Evolutionary conservation across 495 filamentous ascomycete species (phyloP), one percentile per base, ranked within the genome.

Genomic region (Trichoderma erinaceum): DNA sequence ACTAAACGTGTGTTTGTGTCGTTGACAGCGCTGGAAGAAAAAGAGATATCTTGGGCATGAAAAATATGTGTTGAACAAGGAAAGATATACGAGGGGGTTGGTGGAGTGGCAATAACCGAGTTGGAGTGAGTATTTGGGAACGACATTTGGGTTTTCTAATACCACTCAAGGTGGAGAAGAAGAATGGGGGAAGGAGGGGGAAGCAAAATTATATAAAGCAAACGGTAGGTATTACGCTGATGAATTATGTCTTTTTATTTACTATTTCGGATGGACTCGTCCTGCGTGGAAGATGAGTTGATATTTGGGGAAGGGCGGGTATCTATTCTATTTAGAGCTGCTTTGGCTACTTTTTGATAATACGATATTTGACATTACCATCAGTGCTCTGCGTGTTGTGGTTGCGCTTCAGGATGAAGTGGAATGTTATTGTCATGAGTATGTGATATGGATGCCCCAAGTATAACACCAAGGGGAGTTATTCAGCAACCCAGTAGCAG

Each of bases 191-290:
- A 61, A 2, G 44, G 44, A 11, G 12, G 56, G 25, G 13, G 23
- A 15, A 23, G 56, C 8, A 18, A 25, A 1, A 1, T 29, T 12
- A 61, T 15, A 29, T 29, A 61, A 61, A 16, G 27, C 13, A 13
- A 61, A 61, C 11, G 11, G 56, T 61, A 61, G 11, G 56, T 61
- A 61, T 61, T 61, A 61, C 25, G 10, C 56, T 61, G 56, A 61
- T 61, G 56, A 61, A 61, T 61, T 16, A 61, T 32, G 56, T 61
- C 56, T 61, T 27, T 61, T 13, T 32, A 8, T 16, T 15, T 38
- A 7, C 8, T 38, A 7, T 38, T 38, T 48, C 18, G 44, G 13
- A 4, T 46, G 18, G 44, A 38, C n/a, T 52, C 21, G 21, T 52
- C 48, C 21, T 52, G 48, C 21, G 48, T 23, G 4, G 48, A 52